Conservation (phyloP, 1,284 basidiomycete species). For the Apiotrichum sp. region DNA sequence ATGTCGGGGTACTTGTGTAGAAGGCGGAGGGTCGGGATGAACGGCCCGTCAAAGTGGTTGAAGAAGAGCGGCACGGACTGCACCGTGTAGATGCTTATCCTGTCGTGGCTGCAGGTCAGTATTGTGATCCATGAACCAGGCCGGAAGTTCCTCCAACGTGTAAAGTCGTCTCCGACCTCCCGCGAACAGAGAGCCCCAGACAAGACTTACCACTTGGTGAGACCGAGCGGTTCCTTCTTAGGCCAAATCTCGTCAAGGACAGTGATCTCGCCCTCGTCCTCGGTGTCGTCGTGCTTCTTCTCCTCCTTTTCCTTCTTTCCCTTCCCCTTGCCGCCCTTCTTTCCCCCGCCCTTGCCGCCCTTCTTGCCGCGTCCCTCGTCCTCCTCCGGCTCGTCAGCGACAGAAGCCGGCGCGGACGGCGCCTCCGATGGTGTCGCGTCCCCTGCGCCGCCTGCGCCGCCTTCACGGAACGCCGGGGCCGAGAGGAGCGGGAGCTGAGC, state of each 20-base stretch:
- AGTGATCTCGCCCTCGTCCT: conserved; percentile 51
- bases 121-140: no score
- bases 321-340: conserved; percentile 41
- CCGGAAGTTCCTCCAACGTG: background rate
- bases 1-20: conserved; percentile 90
- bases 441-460: conserved; percentile 3
- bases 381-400: conserved; percentile 10
- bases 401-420: background rate
- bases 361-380: conserved; percentile 18
- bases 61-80: conserved; percentile 85
- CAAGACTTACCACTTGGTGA: conserved; percentile 82
- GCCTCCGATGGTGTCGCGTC: conserved; percentile 10
- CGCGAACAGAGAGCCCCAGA: background rate
- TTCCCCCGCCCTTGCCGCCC: conserved; percentile 19
- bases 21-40: conserved; percentile 78
- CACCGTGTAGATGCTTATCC: conserved; percentile 85
- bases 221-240: conserved; percentile 90
- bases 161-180: background rate
- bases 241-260: conserved; percentile 89
- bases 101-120: conserved; percentile 67
- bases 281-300: conserved; percentile 37
- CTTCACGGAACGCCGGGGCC: conserved; percentile 32
- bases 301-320: conserved; percentile 33
- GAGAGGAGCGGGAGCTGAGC: conserved; percentile 72
- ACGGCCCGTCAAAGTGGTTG: conserved; percentile 93